These are phyloP conservation scores for Aspergillus clavatus DNA, from an alignment of 2,329 filamentous ascomycete genomes.

Conservation along the genomic window DNA sequence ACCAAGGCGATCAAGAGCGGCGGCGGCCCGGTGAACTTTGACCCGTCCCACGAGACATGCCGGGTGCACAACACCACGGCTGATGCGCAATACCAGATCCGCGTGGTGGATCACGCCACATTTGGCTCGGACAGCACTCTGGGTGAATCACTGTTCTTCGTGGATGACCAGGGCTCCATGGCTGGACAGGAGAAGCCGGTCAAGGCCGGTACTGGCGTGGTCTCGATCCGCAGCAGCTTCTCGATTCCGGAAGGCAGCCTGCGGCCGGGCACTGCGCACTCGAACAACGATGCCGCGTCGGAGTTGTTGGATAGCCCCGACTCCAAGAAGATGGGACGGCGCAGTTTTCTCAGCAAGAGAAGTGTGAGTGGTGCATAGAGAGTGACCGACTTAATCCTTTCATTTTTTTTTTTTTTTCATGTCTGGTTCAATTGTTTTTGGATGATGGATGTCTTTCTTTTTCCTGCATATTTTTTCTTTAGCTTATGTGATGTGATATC, in stretches of 20 bases:
- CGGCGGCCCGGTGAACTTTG: constrained; percentile 65
- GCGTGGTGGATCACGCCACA: constrained; percentile 77
- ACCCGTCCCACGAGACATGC: constrained; percentile 65
- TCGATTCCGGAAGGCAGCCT: constrained; percentile 44
- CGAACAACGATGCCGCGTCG: constrained; percentile 23
- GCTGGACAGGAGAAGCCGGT: constrained; percentile 67
- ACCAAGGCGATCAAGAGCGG: constrained; percentile 77
- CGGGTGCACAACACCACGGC: constrained; percentile 67
- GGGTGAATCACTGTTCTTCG: constrained; percentile 81
- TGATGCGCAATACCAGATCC: constrained; percentile 79
- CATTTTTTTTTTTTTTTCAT: constrained; percentile 2
- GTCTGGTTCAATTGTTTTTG: not conserved
- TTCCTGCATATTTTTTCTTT: constrained; percentile 3
- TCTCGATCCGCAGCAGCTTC: constrained; percentile 72
- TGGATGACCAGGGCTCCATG: constrained; percentile 70
- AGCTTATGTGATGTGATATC: constrained; percentile 11
- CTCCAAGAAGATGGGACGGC: constrained; percentile 37
- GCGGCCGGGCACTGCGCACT: constrained; percentile 35
- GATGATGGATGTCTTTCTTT: no score
- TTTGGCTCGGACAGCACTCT: constrained; percentile 80
- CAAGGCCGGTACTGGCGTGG: constrained; percentile 65
- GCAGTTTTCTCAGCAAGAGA: constrained; percentile 46
- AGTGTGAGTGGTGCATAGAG: constrained; percentile 31
- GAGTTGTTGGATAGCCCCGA: constrained; percentile 37
- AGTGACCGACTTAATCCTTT: constrained; percentile 7